Evolutionary conservation across 2,329 filamentous ascomycete species (phyloP).

Genomic region (Exophiala alcalophila): DNA sequence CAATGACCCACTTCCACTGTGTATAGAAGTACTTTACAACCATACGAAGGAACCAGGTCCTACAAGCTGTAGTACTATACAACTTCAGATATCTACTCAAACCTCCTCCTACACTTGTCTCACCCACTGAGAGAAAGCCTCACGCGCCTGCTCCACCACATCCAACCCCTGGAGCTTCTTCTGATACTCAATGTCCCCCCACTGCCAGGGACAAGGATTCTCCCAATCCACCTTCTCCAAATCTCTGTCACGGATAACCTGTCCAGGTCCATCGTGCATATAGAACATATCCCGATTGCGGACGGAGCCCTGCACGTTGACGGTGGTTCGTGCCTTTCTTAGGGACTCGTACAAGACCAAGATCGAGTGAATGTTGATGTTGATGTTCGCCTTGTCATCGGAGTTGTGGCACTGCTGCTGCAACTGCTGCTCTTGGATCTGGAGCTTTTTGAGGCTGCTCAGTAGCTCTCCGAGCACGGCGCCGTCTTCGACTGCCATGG

Average conservation of each 20-base stretch:
- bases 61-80: too few relatives aligned
- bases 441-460: background rate
- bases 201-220: slow-evolving; percentile 11
- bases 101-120: too few relatives aligned
- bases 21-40: too few relatives aligned
- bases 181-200: slow-evolving; percentile 13
- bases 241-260: slow-evolving; percentile 9
- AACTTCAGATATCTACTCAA: too few relatives aligned
- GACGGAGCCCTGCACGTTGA: slow-evolving; percentile 8
- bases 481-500: slow-evolving; percentile 45
- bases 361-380: slow-evolving; percentile 7
- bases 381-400: background rate
- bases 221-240: slow-evolving; percentile 10
- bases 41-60: too few relatives aligned
- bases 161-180: slow-evolving; percentile 14
- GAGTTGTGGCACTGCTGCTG: too few relatives aligned
- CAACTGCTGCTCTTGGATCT: background rate
- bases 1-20: too few relatives aligned
- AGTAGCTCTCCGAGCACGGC: slow-evolving; percentile 36
- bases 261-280: slow-evolving; percentile 10
- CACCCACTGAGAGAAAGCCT: too few relatives aligned
- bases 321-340: slow-evolving; percentile 12
- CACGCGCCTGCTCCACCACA: too few relatives aligned
- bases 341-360: slow-evolving; percentile 11
- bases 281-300: slow-evolving; percentile 12